Evolutionary conservation across 352 stramenopile species (phyloP).

Genomic region (Globisporangium spinosum): DNA sequence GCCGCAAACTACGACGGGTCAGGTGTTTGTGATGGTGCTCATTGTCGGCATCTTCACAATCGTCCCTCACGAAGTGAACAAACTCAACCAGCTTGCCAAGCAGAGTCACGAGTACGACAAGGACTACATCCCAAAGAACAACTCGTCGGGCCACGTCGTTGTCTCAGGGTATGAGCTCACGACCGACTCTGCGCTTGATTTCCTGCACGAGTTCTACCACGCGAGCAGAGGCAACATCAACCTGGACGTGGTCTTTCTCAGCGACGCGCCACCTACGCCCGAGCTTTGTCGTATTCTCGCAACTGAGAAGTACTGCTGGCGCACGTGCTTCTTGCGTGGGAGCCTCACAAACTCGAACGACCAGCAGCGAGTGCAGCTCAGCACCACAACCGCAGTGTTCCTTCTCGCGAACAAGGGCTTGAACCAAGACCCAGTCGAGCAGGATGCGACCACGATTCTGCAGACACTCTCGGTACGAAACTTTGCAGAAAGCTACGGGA

Average conservation of each 20-base stretch:
- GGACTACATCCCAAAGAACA: slow-evolving; percentile 33
- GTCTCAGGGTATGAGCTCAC: slow-evolving; percentile 49
- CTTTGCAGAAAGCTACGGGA: slow-evolving; percentile 44
- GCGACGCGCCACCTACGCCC: slow-evolving; percentile 34
- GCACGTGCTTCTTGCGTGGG: slow-evolving; percentile 49
- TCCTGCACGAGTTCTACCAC: slow-evolving; percentile 76
- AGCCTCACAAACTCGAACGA: slow-evolving; percentile 44
- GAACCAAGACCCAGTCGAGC: slow-evolving; percentile 25
- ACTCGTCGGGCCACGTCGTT: slow-evolving; percentile 56
- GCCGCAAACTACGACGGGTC: slow-evolving; percentile 42
- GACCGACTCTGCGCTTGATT: slow-evolving; percentile 42
- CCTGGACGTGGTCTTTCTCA: slow-evolving; percentile 66
- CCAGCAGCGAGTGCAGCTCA: slow-evolving; percentile 44
- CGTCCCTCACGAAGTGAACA: slow-evolving; percentile 51
- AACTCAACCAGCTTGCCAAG: slow-evolving; percentile 59
- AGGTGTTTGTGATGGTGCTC: slow-evolving; percentile 68
- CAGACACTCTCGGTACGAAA: slow-evolving; percentile 60
- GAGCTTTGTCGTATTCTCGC: slow-evolving; percentile 35
- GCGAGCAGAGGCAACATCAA: slow-evolving; percentile 49
- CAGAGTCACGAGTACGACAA: slow-evolving; percentile 58
- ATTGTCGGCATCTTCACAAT: slow-evolving; percentile 71
- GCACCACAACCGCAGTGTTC: slow-evolving; percentile 51
- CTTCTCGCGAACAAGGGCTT: slow-evolving; percentile 47
- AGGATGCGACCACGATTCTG: slow-evolving; percentile 52
- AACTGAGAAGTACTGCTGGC: slow-evolving; percentile 43